A percentile compares a stretch with the other conserved stretches of the same genome.
phyloP scores from a whole-genome alignment of 2,329 filamentous ascomycete genomes.

The Pyrenochaeta sp. region DNA sequence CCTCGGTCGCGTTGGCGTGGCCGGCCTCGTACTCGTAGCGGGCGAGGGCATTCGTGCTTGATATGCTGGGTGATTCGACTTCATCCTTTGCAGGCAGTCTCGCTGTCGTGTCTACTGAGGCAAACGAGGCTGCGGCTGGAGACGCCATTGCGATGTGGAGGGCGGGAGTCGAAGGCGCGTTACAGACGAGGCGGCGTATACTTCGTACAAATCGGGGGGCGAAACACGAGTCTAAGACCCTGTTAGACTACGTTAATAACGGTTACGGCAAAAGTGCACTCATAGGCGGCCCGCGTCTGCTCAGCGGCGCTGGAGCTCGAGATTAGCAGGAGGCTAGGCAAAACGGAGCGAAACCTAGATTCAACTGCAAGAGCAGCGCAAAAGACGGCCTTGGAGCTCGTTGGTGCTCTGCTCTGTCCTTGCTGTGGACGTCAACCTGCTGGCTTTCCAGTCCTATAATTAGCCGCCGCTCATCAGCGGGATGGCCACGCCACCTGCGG shows the following conservation, averaged over 20 bases:
- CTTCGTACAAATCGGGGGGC: constrained; percentile 40
- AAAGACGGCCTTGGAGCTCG: constrained; percentile 19
- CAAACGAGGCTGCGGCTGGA: constrained; percentile 46
- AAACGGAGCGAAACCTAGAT: constrained; percentile 19
- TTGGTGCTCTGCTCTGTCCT: constrained; percentile 12
- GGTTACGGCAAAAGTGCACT: constrained; percentile 38
- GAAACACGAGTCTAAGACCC: constrained; percentile 36
- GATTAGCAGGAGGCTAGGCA: constrained; percentile 15
- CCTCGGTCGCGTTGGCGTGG: constrained; percentile 70
- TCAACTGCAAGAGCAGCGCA: constrained; percentile 19
- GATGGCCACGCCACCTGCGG: constrained; percentile 17
- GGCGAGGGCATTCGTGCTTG: constrained; percentile 68
- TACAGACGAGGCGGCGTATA: constrained; percentile 35
- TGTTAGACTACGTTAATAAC: constrained; percentile 40
- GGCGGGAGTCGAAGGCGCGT: constrained; percentile 34
- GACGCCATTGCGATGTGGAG: constrained; percentile 43
- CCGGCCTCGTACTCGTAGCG: constrained; percentile 87
- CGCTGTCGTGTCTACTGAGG: constrained; percentile 52
- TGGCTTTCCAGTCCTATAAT: constrained; percentile 22
- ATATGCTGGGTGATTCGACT: constrained; percentile 57
- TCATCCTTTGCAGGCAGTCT: constrained; percentile 44
- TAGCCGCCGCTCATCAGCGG: constrained; percentile 13
- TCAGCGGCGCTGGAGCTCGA: no score
- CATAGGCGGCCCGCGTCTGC: constrained; percentile 38
- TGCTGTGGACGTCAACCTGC: constrained; percentile 23